Base-by-base conservation (phyloP, 495 filamentous ascomycete genomes). In the Daldinia decipiens region DNA sequence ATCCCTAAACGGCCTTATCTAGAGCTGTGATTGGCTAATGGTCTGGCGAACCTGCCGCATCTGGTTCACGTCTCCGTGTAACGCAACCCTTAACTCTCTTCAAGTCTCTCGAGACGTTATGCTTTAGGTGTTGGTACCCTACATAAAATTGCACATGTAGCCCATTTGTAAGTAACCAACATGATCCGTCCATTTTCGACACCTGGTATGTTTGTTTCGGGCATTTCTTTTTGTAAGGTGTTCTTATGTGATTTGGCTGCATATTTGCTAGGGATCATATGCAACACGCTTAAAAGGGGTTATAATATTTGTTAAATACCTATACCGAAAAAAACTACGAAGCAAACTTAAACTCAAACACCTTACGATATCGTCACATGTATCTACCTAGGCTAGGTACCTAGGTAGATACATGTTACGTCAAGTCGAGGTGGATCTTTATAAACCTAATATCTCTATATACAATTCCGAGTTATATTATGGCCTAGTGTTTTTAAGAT, bases 81-180 rank as follows among this genome's bases (percentile, higher is more conserved):
- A 67, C 69, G 59, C 38, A 62, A 3, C 56, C 56, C 36, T 59
- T 40, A 59, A 43, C 67, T 56, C 45, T 40, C 29, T 24, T 27
- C n/a, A 26, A 70, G 53, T 71, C 62, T 71, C 67, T 39, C 40
- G 58, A 55, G 34, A 29, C 4, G 62, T 71, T 53, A 67, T 71
- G 58, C 24, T 40, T 26, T 26, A 53, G 11, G 24, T 53, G 15
- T 17, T 40, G n/a, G 38, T 40, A 17, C 39, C 39, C 39, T 40
- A 40, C 39, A 40, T 40, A 8, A 40, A 40, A 40, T 40, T 40
- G 47, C 27, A 51, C 24, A 27, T 51, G 17, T 24, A 51, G 6
- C 47, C 17, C 47, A 27, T 24, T 12, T 21, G 12, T 51, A 27
- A 24, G 47, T 51, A 21, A 40, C 43, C 43, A 47, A 47, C 17